Base-by-base conservation (phyloP, 2,329 filamentous ascomycete species). In the Exophiala sp. region DNA sequence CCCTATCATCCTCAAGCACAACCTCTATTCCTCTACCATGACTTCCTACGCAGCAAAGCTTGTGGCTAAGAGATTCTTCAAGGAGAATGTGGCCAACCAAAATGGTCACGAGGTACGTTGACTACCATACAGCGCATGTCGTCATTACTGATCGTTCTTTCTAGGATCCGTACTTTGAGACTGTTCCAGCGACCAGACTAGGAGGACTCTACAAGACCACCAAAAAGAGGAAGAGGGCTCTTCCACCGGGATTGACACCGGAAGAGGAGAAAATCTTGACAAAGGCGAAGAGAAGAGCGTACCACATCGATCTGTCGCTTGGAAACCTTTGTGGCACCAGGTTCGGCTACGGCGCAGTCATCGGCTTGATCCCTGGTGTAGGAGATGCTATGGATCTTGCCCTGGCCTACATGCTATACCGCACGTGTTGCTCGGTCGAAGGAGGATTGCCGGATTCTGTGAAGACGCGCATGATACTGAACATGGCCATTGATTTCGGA, bases 131-230 rank as follows among this genome's bases (percentile, higher is more conserved):
- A 36, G 9, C 21, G 12, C 47, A 33, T 24, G 20, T n/a, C 33
- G 18, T 29, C 36, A 35, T 38, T 55, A 44, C 39, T 43, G 50
- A 54, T 56, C 44, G 34, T 34, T 47, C 29, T 40, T 47, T 14
- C 47, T 65, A 96, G 89, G 91, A 97, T 68, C 91, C 91, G 5
- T 96, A 91, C 74, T 95, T 91, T 65, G 89, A 95, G 69, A 79
- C 84, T 62, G 84, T 96, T 34, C 84, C 86, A 18, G 86, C 91
- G 39, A 88, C 87, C 7, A 81, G 84, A 59, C 49, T 64, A 7
- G 62, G 62, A 35, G 57, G 57, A 29, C 50, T 60, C 18, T 76
- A 88, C 39, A 74, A 84, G 61, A 95, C 91, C 69, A 78, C 80
- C 53, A 92, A 90, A 77, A 95, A 88, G 71, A 82, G 86, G 68